Base-by-base conservation (phyloP, 345 rosid species). In the Citrus unshiu region DNA sequence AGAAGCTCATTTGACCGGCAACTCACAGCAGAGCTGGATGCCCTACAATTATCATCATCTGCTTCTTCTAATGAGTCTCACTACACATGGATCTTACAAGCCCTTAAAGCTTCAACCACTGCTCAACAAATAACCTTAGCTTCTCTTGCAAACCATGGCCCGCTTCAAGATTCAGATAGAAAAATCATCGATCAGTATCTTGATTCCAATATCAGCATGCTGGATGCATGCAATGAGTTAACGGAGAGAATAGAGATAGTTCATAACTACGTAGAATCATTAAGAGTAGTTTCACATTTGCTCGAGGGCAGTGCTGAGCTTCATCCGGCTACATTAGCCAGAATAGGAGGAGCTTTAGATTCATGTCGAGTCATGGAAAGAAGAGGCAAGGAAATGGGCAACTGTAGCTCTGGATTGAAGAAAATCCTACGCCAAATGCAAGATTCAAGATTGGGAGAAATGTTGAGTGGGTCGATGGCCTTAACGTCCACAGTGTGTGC, bases 401-500 rank as follows among this genome's bases (percentile, higher is more conserved):
- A 30, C 40, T 30, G 63, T 56, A 9, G 60, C 40, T 74, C 32
- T 14, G 25, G 18, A 16, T 29, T 75, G 0, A 75, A 58, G 46
- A 75, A 67, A 75, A 65, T 54, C 7, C 34, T 32, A 58, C 12
- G 43, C 43, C 70, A 75, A 29, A 75, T 40, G 29, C 35, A 2
- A 16, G n/a, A 73, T 59, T 39, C 77, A 61, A 39, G 30, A 61
- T 65, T 75, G n/a, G 71, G 43, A 3, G 71, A 75, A 24, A 64
- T 64, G n/a, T 64, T 75, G 65, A 51, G 32, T 46, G 78, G 62
- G 49, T 75, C 78, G 12, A 49, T 27, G 49, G 71, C 46, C 32
- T 22, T 75, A 18, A 49, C 78, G 0, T 75, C 71, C 1, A 32
- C 34, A 60, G 71, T 75, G 3, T 64, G 71, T 29, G 78, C 40